Percentiles rank a stretch among this genome's conserved stretches.
Conservation (phyloP, 331 rosid species). For the Pyracantha coccinea region DNA sequence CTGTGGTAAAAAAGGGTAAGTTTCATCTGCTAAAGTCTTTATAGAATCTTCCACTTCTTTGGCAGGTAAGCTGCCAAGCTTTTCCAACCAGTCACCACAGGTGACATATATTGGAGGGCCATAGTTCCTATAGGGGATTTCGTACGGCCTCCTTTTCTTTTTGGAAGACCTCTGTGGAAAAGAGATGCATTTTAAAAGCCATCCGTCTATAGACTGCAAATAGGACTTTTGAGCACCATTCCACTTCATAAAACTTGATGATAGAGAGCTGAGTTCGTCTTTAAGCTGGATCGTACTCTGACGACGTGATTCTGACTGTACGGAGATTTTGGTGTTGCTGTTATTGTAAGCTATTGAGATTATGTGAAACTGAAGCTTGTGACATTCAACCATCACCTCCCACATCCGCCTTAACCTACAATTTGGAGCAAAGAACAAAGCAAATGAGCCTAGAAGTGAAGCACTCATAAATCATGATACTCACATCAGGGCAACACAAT, state of each 20-base stretch:
- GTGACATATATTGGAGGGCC: conserved; percentile 78
- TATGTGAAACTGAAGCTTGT: conserved; percentile 66
- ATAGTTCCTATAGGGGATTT: neutral
- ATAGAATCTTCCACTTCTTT: conserved; percentile 27
- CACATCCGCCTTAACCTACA: conserved; percentile 85
- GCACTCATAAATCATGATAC: neutral
- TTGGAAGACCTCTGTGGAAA: conserved; percentile 38
- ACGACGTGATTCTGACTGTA: conserved; percentile 56
- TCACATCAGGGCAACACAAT: neutral
- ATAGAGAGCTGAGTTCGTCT: conserved; percentile 51
- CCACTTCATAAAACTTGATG: conserved; percentile 71
- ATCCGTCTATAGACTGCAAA: conserved; percentile 54
- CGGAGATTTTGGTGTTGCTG: conserved; percentile 42
- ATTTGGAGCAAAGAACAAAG: conserved; percentile 8
- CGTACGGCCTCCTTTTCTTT: conserved; percentile 32
- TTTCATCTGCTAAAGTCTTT: conserved; percentile 54
- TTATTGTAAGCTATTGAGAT: conserved; percentile 44
- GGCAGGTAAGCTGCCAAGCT: conserved; percentile 22
- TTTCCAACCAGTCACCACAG: conserved; percentile 56
- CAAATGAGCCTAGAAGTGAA: conserved; percentile 21
- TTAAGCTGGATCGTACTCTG: conserved; percentile 63
- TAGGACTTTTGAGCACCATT: conserved; percentile 71
- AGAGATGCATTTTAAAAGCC: conserved; percentile 71
- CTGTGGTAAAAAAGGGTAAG: conserved; percentile 50
- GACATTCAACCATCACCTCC: conserved; percentile 85